A percentile compares a stretch with the other conserved stretches of the same genome.
phyloP scores from a whole-genome alignment of 495 filamentous ascomycete species.

The Baudoinia panamericana region DNA sequence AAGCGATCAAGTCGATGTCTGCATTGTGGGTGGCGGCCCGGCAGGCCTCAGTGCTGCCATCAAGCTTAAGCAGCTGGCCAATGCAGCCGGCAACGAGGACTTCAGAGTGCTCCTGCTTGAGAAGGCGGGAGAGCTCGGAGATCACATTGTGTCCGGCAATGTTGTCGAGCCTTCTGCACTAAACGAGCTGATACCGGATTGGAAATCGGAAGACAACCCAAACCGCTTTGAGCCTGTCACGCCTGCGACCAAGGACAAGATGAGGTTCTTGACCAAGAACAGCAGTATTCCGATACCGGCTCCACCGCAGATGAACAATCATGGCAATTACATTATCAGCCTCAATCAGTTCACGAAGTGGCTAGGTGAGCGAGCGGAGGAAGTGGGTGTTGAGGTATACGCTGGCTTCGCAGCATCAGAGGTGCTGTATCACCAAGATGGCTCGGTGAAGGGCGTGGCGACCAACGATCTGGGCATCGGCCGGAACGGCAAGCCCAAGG shows the following conservation, averaged over 20 bases:
- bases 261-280: constrained; percentile 89
- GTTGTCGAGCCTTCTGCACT: constrained; percentile 84
- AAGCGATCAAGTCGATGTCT: constrained; percentile 87
- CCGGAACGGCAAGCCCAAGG: constrained; percentile 70
- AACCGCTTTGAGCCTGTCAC: constrained; percentile 74
- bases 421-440: constrained; percentile 73
- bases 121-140: constrained; percentile 89
- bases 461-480: constrained; percentile 87
- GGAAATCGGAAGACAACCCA: constrained; percentile 76
- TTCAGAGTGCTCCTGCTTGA: constrained; percentile 87
- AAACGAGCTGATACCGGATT: constrained; percentile 85
- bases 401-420: constrained; percentile 92
- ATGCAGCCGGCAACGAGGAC: constrained; percentile 88
- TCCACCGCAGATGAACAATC: constrained; percentile 96
- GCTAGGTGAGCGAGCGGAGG: constrained; percentile 88
- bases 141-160: constrained; percentile 90
- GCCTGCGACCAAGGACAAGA: constrained; percentile 66
- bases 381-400: constrained; percentile 96
- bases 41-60: constrained; percentile 89
- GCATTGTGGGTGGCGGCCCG: constrained; percentile 90
- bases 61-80: constrained; percentile 87
- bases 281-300: constrained; percentile 64
- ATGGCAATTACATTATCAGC: constrained; percentile 95
- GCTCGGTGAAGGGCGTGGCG: constrained; percentile 83
- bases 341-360: constrained; percentile 89